Percentiles rank a stretch among this genome's conserved stretches.
phyloP scores from a whole-genome alignment of 2,329 filamentous ascomycete species.

The Colletotrichum godetiae region DNA sequence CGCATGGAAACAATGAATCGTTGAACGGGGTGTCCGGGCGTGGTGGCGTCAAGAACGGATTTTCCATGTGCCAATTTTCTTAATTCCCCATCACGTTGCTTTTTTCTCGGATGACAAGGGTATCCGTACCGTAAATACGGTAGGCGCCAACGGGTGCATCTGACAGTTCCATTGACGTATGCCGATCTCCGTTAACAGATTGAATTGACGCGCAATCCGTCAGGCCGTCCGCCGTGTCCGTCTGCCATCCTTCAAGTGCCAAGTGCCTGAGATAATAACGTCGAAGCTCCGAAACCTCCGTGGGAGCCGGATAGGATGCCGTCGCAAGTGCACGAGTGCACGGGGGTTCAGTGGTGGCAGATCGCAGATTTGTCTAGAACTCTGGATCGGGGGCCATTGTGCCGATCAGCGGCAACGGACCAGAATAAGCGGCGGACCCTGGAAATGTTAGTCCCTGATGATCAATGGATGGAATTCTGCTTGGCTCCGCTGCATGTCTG shows the following conservation, averaged over 20 bases:
- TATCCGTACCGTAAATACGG: conserved; percentile 12
- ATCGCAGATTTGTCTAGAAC: not conserved
- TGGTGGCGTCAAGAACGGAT: conserved; percentile 14
- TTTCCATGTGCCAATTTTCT: not conserved
- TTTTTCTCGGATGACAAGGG: not conserved
- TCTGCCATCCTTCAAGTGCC: not conserved
- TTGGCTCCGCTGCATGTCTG: not conserved
- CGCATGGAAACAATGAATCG: conserved; percentile 13
- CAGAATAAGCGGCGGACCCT: conserved; percentile 1
- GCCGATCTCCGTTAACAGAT: conserved; percentile 23
- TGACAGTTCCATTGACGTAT: not conserved
- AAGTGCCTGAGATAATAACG: not conserved
- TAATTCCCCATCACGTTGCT: not conserved
- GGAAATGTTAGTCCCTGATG: conserved; percentile 13
- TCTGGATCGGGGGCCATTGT: not conserved
- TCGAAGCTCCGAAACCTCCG: conserved; percentile 14
- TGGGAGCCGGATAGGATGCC: not conserved
- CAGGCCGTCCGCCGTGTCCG: not conserved
- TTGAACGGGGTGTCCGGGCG: conserved; percentile 1
- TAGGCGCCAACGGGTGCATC: not conserved
- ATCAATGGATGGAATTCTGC: not conserved
- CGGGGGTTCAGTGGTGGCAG: not conserved
- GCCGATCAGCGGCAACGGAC: conserved; percentile 27
- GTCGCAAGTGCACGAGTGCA: not conserved
- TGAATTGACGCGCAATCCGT: not conserved